Evolutionary conservation across 2,329 filamentous ascomycete genomes (phyloP).

Genomic region (Ceratocystis ficicola): DNA sequence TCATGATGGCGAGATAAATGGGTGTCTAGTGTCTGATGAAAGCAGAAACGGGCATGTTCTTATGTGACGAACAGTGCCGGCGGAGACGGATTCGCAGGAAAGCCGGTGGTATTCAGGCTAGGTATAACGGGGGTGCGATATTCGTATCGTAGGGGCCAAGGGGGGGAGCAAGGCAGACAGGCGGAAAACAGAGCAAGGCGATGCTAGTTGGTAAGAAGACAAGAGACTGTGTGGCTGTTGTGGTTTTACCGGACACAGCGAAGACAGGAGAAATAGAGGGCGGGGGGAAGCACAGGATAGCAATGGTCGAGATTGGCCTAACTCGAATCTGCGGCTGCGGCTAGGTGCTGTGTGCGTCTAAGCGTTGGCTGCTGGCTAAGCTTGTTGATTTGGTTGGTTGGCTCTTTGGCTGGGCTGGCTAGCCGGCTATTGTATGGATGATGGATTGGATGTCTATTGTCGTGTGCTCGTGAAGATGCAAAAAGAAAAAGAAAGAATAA

Average conservation of each 20-base stretch:
- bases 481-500: constrained; percentile 9
- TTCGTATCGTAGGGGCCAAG: constrained; percentile 3
- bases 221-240: too few species aligned
- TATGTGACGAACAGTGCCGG: background rate
- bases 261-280: background rate
- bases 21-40: background rate
- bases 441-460: constrained; percentile 1
- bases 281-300: background rate
- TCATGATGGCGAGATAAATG: constrained; percentile 8
- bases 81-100: constrained; percentile 23
- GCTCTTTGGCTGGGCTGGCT: background rate
- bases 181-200: background rate
- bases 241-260: too few species aligned
- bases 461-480: background rate
- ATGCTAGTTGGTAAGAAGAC: too few species aligned
- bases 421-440: background rate
- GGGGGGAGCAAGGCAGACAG: background rate
- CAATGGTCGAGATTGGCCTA: background rate
- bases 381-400: background rate
- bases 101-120: constrained; percentile 22
- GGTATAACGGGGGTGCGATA: background rate
- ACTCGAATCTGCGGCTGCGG: background rate
- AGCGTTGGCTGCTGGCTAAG: background rate
- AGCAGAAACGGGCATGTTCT: constrained; percentile 9
- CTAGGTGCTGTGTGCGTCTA: background rate